A percentile compares a stretch with the other conserved stretches of the same genome.
phyloP scores from a whole-genome alignment of 2,329 filamentous ascomycete species.

The Talaromyces sp. region DNA sequence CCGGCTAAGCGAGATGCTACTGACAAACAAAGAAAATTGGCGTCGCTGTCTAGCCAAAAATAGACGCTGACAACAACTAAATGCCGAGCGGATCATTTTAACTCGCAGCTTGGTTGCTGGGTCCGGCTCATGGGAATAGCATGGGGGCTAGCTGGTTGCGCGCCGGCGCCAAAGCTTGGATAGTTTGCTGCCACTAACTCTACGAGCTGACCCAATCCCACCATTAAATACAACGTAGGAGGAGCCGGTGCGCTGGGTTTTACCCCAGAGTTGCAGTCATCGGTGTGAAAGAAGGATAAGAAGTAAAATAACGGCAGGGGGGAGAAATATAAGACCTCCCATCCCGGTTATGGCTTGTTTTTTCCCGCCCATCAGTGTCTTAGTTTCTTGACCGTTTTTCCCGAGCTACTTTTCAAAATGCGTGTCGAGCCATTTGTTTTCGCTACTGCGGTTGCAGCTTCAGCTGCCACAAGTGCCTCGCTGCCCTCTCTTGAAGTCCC shows the following conservation, averaged over 20 bases:
- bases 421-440: background rate
- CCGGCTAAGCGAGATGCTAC: background rate
- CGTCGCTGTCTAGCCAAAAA: background rate
- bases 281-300: background rate
- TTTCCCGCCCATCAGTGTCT: background rate
- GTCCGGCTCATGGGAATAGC: background rate
- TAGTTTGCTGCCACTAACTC: background rate
- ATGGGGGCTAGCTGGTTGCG: background rate
- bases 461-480: background rate
- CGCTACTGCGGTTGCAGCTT: background rate
- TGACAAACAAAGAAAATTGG: too few relatives aligned
- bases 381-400: background rate
- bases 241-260: background rate
- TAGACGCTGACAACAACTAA: background rate
- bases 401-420: background rate
- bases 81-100: background rate
- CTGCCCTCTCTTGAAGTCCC: conserved; percentile 6
- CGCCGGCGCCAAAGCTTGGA: background rate
- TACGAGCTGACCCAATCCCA: background rate
- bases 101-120: background rate
- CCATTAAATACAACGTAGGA: background rate
- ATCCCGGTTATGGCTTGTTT: background rate
- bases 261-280: background rate
- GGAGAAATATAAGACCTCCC: background rate
- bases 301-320: background rate